Evolutionary conservation across 2,329 filamentous ascomycete species (phyloP).

Genomic region (Colletotrichum sp.): DNA sequence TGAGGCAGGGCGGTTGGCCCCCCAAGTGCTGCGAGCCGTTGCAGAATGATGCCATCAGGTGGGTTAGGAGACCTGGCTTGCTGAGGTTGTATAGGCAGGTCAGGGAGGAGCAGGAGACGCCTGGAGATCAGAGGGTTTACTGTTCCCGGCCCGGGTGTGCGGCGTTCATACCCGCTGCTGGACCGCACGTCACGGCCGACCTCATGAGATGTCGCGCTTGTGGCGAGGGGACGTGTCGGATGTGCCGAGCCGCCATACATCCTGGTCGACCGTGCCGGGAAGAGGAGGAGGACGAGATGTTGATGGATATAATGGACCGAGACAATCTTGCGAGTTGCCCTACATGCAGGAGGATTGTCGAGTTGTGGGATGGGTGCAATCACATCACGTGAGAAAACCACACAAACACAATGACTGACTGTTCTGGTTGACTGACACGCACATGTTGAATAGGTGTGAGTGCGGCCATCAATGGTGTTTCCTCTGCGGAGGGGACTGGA

Average conservation of each 20-base stretch:
- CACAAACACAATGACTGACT: neutral
- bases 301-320: constrained; percentile 52
- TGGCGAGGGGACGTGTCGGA: constrained; percentile 8
- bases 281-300: constrained; percentile 21
- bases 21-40: constrained; percentile 21
- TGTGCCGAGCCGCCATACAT: constrained; percentile 4
- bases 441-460: neutral
- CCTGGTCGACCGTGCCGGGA: constrained; percentile 17
- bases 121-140: constrained; percentile 3
- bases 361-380: constrained; percentile 68
- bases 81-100: constrained; percentile 12
- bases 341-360: constrained; percentile 61
- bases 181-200: neutral
- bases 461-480: constrained; percentile 22
- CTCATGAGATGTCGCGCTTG: constrained; percentile 14
- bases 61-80: neutral
- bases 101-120: constrained; percentile 13
- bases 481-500: constrained; percentile 12
- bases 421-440: neutral
- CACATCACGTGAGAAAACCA: constrained; percentile 63
- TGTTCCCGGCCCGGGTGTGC: constrained; percentile 19
- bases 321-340: constrained; percentile 62
- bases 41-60: neutral
- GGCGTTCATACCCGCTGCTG: constrained; percentile 15
- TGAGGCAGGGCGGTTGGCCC: constrained; percentile 18